Evolutionary conservation across 2,329 filamentous ascomycete genomes (phyloP).

Genomic region (Lojkania enalia): DNA sequence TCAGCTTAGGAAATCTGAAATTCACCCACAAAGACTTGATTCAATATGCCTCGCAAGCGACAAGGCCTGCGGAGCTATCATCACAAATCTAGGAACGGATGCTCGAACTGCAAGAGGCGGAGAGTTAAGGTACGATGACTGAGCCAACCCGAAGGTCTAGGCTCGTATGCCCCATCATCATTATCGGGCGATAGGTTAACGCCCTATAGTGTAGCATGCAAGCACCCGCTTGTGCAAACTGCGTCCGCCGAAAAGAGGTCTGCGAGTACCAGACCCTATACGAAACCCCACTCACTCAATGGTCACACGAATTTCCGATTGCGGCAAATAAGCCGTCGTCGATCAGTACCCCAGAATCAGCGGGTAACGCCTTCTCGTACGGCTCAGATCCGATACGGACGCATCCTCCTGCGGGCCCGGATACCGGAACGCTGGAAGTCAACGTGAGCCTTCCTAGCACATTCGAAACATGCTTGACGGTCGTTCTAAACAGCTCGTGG

Average conservation of each 20-base stretch:
- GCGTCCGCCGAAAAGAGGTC: slow-evolving; percentile 12
- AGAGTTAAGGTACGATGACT: slow-evolving; percentile 16
- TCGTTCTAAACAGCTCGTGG: slow-evolving; percentile 10
- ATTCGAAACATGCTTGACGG: slow-evolving; percentile 1
- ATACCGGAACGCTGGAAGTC: slow-evolving; percentile 3
- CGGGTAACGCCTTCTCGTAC: neutral
- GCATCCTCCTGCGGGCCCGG: neutral
- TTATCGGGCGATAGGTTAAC: neutral
- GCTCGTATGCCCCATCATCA: neutral
- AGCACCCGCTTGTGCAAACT: slow-evolving; percentile 17
- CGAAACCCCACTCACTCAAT: neutral
- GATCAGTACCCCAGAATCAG: neutral
- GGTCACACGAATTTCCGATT: neutral
- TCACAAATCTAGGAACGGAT: slow-evolving; percentile 18
- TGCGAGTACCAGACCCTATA: slow-evolving; percentile 15
- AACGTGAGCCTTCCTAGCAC: neutral
- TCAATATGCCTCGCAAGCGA: slow-evolving; percentile 15
- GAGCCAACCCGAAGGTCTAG: neutral
- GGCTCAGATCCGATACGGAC: neutral
- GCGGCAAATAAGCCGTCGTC: too few relatives aligned
- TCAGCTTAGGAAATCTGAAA: neutral
- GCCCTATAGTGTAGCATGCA: slow-evolving; percentile 15
- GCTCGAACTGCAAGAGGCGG: slow-evolving; percentile 17
- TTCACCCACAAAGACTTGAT: neutral
- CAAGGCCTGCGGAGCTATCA: slow-evolving; percentile 17